Evolutionary conservation across 371 early-diverging fungal genomes (phyloP), one percentile per base, ranked within the genome.

Genomic region (Lichtheimia corymbifera): DNA sequence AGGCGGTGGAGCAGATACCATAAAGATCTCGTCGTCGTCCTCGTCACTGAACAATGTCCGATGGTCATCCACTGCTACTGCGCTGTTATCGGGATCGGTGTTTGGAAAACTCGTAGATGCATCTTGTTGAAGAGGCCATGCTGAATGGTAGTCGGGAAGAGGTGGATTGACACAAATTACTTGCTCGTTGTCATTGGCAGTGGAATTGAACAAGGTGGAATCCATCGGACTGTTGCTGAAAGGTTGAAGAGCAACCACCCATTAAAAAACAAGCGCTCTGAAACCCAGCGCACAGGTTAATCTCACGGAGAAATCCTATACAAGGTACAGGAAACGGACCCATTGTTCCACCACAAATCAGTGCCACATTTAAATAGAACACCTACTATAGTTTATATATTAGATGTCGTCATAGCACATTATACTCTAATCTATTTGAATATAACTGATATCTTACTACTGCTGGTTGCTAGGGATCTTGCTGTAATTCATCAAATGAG

Each of bases 1-100:
- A 14, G 64, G 64, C 7, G 64, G 64, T 14, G 64, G 64, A 20
- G 64, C 64, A 42, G 58, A 45, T 7, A 64, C 63, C 25, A 56
- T 40, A 30, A 35, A 63, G 28, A 35, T 42, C 18, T 50, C 63
- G n/a, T 63, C 57, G 6, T 63, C 63, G 24, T 63, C 63, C 0
- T 63, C 63, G 7, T 57, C 57, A 30, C 50, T 43, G 50, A 20
- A 35, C 12, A 35, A 24, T 49, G 15, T 44, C 55, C 13, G 35
- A 35, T 35, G 35, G 35, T 35, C 51, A 51, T 51, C 51, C 35
- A 35, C 35, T 35, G 2, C 35, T 35, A 35, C 35, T 35, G 41
- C 57, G 20, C 20, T 20, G 41, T 55, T 42, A 44, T 44, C 27
- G 20, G 40, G 9, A 24, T 40, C 35, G 30, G 15, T n/a, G 11